Conservation (phyloP, 1,139 yeast genomes). For the Blastobotrys illinoisensis region DNA sequence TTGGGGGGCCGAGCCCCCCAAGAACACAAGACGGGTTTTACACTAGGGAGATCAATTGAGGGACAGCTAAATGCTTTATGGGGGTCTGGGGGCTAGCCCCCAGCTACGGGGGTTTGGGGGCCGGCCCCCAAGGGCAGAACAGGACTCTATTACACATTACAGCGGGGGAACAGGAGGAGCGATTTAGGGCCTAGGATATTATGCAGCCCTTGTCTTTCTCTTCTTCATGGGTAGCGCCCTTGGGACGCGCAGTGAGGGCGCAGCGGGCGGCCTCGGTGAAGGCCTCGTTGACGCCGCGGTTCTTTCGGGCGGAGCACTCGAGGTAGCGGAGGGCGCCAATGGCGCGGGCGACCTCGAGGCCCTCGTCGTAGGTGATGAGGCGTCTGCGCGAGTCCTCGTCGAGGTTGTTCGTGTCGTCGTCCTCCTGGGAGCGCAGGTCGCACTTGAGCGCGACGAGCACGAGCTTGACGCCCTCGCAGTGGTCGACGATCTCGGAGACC, state of each 20-base stretch:
- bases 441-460: constrained; percentile 93
- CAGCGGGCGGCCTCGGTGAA: constrained; percentile 96
- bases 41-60: too few relatives aligned
- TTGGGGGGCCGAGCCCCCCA: too few relatives aligned
- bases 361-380: constrained; percentile 69
- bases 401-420: constrained; percentile 25
- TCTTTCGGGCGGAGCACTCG: constrained; percentile 92
- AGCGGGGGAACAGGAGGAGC: neutral
- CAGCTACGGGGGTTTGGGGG: too few relatives aligned
- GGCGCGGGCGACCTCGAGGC: constrained; percentile 68
- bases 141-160: neutral
- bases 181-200: constrained; percentile 11
- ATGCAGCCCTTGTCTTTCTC: constrained; percentile 27
- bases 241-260: constrained; percentile 85
- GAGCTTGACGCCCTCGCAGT: constrained; percentile 92
- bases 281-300: constrained; percentile 94
- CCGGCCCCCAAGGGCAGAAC: too few relatives aligned
- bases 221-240: constrained; percentile 50
- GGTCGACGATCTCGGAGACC: constrained; percentile 96
- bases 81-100: too few relatives aligned
- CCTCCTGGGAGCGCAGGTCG: constrained; percentile 66
- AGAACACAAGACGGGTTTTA: too few relatives aligned
- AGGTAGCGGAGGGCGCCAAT: constrained; percentile 74
- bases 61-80: too few relatives aligned
- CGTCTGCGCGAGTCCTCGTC: constrained; percentile 33